Conservation (phyloP, 495 filamentous ascomycete species). For the Rusavskia elegans region DNA sequence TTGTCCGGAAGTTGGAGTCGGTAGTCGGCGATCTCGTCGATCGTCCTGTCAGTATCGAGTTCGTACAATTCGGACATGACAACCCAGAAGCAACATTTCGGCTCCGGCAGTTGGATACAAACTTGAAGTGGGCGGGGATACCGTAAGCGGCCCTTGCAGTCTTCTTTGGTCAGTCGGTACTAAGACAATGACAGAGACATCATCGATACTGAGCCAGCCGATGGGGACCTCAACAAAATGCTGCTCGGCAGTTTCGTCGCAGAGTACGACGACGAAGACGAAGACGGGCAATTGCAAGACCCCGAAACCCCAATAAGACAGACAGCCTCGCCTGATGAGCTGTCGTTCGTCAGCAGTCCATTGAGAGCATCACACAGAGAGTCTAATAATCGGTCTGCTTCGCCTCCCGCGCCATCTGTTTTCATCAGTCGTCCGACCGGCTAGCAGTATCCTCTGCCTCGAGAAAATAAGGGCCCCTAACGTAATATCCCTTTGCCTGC, state of each 20-base stretch:
- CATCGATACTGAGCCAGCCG: slow-evolving; percentile 18
- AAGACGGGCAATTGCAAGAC: neutral
- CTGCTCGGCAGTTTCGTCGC: slow-evolving; percentile 19
- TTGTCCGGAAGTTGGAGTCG: neutral
- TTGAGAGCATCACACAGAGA: too few relatives aligned
- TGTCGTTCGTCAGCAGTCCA: too few relatives aligned
- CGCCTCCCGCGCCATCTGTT: too few relatives aligned
- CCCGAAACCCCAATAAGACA: too few relatives aligned
- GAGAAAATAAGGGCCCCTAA: too few relatives aligned
- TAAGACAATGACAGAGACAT: slow-evolving; percentile 14
- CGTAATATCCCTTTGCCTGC: too few relatives aligned
- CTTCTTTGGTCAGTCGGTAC: neutral
- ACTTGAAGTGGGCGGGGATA: slow-evolving; percentile 9
- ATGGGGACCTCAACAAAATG: slow-evolving; percentile 18
- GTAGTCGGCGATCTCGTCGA: neutral
- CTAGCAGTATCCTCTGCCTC: too few relatives aligned
- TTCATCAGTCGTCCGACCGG: too few relatives aligned
- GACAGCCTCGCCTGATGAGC: too few relatives aligned
- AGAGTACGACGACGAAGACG: slow-evolving; percentile 3
- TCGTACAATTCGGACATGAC: slow-evolving; percentile 11
- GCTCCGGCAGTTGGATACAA: slow-evolving; percentile 17
- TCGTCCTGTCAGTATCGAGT: slow-evolving; percentile 8
- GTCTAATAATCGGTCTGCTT: too few relatives aligned
- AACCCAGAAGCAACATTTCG: slow-evolving; percentile 7
- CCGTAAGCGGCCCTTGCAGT: neutral